Conservation (phyloP, 352 stramenopile genomes). For the Pythium phragmitis region DNA sequence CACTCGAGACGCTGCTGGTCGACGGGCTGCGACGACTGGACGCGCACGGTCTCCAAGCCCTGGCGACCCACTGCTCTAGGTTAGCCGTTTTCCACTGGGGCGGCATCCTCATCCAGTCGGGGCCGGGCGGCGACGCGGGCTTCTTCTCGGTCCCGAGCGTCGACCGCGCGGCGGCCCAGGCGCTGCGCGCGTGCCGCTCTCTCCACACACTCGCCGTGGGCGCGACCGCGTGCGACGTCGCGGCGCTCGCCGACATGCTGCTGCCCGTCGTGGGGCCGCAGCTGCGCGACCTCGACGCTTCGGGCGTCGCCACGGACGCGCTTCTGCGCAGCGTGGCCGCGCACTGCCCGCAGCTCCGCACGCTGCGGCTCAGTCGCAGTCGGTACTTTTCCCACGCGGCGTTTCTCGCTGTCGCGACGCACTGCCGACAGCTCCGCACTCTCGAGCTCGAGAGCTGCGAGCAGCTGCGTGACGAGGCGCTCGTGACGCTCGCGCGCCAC, state of each 20-base stretch:
- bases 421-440: constrained; percentile 35
- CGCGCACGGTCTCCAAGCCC: constrained; percentile 23
- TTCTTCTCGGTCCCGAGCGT: constrained; percentile 75
- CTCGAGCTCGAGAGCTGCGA: constrained; percentile 78
- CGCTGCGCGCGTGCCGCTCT: constrained; percentile 24
- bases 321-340: constrained; percentile 48
- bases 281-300: constrained; percentile 57
- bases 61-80: constrained; percentile 38
- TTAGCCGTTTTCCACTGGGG: constrained; percentile 48
- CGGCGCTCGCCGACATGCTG: constrained; percentile 34
- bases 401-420: constrained; percentile 44
- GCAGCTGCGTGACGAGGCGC: constrained; percentile 48
- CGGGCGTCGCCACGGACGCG: constrained; percentile 56
- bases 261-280: constrained; percentile 20
- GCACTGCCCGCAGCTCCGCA: constrained; percentile 34
- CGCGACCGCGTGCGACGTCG: constrained; percentile 52
- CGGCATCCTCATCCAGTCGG: constrained; percentile 57
- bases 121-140: constrained; percentile 15
- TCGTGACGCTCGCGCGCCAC: constrained; percentile 37
- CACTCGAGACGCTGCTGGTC: constrained; percentile 47
- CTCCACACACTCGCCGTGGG: constrained; percentile 55
- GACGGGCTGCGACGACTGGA: constrained; percentile 60
- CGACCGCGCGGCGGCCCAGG: constrained; percentile 29
- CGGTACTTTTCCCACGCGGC: constrained; percentile 66
- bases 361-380: constrained; percentile 61